Evolutionary conservation across 2,329 filamentous ascomycete genomes (phyloP).

Genomic region (Trichoderma gracile): DNA sequence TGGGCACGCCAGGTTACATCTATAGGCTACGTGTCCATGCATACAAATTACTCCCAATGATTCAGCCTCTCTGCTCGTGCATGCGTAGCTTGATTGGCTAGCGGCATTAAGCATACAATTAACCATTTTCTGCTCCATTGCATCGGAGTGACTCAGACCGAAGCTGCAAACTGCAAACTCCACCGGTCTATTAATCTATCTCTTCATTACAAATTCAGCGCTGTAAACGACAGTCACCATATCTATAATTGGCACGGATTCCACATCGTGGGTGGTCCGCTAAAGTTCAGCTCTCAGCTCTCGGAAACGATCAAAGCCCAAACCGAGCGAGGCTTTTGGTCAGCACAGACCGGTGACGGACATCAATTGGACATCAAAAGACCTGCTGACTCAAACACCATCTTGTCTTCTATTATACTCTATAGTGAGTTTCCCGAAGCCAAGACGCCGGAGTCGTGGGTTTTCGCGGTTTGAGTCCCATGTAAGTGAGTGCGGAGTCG

Average conservation of each 20-base stretch:
- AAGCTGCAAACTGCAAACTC: background rate
- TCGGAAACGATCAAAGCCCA: background rate
- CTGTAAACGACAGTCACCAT: background rate
- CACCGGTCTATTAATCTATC: no score
- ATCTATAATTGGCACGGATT: background rate
- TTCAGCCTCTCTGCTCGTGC: background rate
- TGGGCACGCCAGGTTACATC: no score
- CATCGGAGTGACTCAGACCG: conserved; percentile 7
- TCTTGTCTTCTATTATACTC: no score
- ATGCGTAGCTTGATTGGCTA: conserved; percentile 5
- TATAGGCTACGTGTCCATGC: background rate
- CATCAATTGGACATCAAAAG: background rate
- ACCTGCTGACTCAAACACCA: no score
- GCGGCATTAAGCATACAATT: conserved; percentile 13
- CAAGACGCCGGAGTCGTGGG: no score
- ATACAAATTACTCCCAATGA: background rate
- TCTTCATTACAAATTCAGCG: background rate
- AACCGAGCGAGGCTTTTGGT: background rate
- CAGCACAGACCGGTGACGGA: background rate
- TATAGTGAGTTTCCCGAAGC: no score
- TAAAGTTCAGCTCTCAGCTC: background rate
- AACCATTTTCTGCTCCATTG: background rate
- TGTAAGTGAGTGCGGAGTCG: no score
- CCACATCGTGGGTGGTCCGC: background rate
- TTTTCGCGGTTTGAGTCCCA: no score